phyloP scores from a whole-genome alignment of 2,329 filamentous ascomycete species.

The Fusarium euwallaceae region DNA sequence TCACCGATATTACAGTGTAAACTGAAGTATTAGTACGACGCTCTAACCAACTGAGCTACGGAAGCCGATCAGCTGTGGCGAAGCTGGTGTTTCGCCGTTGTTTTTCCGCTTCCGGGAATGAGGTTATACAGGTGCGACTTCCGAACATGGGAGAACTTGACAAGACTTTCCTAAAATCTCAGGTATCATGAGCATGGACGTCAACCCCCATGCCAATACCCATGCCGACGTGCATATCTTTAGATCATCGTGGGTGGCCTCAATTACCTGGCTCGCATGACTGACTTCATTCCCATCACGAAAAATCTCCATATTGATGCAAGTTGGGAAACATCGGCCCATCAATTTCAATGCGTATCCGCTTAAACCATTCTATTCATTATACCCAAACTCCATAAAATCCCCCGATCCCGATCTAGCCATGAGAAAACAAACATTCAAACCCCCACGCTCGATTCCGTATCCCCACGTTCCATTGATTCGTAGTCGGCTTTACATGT shows the following conservation, averaged over 20 bases:
- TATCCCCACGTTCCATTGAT: background rate
- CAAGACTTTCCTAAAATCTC: background rate
- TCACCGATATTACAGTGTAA: conserved; percentile 34
- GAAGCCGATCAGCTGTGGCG: conserved; percentile 41
- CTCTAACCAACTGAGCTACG: conserved; percentile 50
- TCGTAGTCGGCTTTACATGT: background rate
- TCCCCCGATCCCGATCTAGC: background rate
- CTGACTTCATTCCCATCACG: background rate
- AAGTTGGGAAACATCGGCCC: background rate
- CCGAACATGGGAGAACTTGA: background rate
- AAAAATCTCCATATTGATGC: background rate
- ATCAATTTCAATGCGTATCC: background rate
- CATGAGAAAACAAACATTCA: background rate
- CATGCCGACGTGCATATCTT: background rate
- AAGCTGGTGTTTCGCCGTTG: conserved; percentile 2
- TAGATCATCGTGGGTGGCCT: background rate
- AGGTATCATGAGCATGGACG: background rate
- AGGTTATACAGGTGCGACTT: background rate
- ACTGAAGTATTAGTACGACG: conserved; percentile 47
- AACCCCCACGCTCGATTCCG: conserved; percentile 18
- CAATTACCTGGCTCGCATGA: background rate
- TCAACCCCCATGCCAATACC: background rate
- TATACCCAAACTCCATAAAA: conserved; percentile 5
- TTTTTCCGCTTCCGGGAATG: background rate
- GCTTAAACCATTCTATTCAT: background rate